Conservation (phyloP, 345 rosid species). For the Chamaenerion angustifolium region DNA sequence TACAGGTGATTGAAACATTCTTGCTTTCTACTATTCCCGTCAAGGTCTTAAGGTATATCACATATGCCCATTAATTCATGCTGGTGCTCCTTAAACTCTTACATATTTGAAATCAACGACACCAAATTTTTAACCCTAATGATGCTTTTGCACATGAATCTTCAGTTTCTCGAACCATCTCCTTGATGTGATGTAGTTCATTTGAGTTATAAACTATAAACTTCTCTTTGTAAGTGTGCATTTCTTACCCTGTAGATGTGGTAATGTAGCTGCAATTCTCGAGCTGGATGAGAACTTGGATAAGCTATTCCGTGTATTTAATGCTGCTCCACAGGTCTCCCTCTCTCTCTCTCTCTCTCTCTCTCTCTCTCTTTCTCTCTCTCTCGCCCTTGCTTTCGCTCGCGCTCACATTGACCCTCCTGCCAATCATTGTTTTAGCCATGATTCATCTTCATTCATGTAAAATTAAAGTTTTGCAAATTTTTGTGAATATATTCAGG, state of each 20-base stretch:
- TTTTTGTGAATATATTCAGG: slow-evolving; percentile 23
- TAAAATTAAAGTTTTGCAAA: no score
- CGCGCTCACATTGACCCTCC: neutral
- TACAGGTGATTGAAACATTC: slow-evolving; percentile 42
- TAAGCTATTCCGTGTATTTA: slow-evolving; percentile 76
- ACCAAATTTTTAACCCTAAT: no score
- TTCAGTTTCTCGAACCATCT: no score
- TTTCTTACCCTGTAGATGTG: slow-evolving; percentile 41
- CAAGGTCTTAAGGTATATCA: no score
- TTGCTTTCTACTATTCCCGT: no score
- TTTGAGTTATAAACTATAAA: neutral
- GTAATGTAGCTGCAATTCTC: slow-evolving; percentile 89
- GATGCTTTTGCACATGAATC: no score
- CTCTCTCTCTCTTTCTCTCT: no score
- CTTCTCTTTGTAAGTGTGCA: slow-evolving; percentile 9
- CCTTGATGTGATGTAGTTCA: no score
- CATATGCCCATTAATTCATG: no score
- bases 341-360: neutral
- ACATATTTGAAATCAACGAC: no score
- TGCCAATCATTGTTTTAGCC: neutral
- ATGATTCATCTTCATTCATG: neutral
- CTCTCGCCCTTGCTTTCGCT: no score
- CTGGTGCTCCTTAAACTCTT: no score
- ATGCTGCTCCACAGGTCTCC: slow-evolving; percentile 87
- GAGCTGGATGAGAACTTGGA: slow-evolving; percentile 80